Evolutionary conservation across 139 green algal species (phyloP).

Genomic region (Gonium pectorale): DNA sequence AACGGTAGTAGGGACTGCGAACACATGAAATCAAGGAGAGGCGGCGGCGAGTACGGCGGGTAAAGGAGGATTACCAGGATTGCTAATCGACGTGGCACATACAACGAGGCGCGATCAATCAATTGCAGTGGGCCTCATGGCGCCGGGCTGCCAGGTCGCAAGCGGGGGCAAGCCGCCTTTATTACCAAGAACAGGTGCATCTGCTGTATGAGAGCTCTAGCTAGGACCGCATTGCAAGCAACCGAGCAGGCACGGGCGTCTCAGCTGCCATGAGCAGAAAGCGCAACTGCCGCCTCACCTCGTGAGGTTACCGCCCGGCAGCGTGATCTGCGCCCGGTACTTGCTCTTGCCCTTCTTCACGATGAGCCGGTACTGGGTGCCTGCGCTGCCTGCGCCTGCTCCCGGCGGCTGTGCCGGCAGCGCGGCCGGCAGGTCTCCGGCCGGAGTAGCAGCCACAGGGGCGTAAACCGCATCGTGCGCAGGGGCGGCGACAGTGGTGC

Average conservation of each 20-base stretch:
- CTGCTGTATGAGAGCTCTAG: not conserved
- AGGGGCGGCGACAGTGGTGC: too few species aligned
- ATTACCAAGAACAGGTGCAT: not conserved
- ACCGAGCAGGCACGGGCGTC: not conserved
- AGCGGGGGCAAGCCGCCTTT: too few species aligned
- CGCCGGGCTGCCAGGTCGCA: too few species aligned
- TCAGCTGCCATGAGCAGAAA: not conserved
- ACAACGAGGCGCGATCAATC: not conserved
- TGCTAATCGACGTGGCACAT: not conserved
- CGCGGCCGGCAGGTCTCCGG: too few species aligned
- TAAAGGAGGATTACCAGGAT: too few species aligned
- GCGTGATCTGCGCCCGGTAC: not conserved
- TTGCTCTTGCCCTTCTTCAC: not conserved
- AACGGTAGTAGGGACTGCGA: conserved; percentile 16
- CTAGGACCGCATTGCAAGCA: not conserved
- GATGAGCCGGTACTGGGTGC: conserved; percentile 19
- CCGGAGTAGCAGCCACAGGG: too few species aligned
- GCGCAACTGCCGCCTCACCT: not conserved
- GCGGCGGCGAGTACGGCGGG: not conserved
- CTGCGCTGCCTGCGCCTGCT: not conserved
- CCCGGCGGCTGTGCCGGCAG: not conserved
- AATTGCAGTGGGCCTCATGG: not conserved
- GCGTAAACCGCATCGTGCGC: too few species aligned
- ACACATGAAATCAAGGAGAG: not conserved
- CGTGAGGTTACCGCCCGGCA: not conserved